Evolutionary conservation across 306 rosid genomes (phyloP), one percentile per base, ranked within the genome.

Genomic region (Echinosophora koreensis): DNA sequence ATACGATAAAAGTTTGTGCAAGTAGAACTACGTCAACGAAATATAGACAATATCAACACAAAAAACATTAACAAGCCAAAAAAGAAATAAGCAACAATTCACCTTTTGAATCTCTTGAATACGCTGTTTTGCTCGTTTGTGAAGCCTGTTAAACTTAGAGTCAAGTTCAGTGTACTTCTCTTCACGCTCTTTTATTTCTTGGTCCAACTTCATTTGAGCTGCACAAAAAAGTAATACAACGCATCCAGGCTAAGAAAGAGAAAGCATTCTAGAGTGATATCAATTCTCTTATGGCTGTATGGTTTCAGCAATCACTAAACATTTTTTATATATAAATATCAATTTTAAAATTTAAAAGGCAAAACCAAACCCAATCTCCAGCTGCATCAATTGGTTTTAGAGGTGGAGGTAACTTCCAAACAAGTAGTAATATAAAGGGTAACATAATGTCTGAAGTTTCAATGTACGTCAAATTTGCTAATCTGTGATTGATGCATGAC

Each of bases 21-120:
- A 41, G 54, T 41, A 81, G 46, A 58, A 69, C 10, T 27, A 32
- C 28, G 63, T 76, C 56, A 62, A 62, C 56, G 80, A 81, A 69
- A 62, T 32, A 62, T 41, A 61, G 41, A 68, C 37, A 73, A 64
- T 22, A 52, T 69, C 62, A 62, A 64, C 61, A 16, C 34, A 8
- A 28, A 50, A 42, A 16, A 30, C 16, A 50, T 82, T 64, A 56
- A 71, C 35, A 37, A 62, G 37, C 56, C 60, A 65, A 69, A 49
- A 79, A 74, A 66, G 41, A 79, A 65, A 34, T 34, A 71, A 71
- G 74, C 67, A 64, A 61, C 2, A 46, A 66, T 47, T 63, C 82
- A 92, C 98, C 98, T 91, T 92, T 78, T 96, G 99, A 81, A 96
- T 64, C 66, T 96, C 99, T 84, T 96, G 99, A 85, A 96, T 96